phyloP scores from a whole-genome alignment of 2,329 filamentous ascomycete genomes.

The Chlorencoelia australis region DNA sequence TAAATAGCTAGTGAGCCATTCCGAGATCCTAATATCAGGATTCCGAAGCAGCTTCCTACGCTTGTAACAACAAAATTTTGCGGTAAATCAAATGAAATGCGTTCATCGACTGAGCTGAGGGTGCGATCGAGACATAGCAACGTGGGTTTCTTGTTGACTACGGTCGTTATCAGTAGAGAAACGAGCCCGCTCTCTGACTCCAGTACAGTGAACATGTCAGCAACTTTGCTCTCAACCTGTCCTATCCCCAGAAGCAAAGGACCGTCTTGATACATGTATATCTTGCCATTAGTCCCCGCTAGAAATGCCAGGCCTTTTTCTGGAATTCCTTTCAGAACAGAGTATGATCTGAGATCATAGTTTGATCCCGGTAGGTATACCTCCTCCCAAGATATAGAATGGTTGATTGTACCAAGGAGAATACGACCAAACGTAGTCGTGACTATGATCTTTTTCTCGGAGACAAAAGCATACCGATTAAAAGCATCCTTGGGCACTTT shows the following conservation, averaged over 20 bases:
- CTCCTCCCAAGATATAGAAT: slow-evolving; percentile 20
- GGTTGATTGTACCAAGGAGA: slow-evolving; percentile 33
- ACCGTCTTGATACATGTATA: slow-evolving; percentile 18
- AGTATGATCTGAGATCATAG: slow-evolving; percentile 37
- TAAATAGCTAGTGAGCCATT: slow-evolving; percentile 43
- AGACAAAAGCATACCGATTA: slow-evolving; percentile 54
- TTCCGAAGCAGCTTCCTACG: slow-evolving; percentile 32
- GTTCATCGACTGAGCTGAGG: too few relatives aligned
- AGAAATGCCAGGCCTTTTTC: slow-evolving; percentile 33
- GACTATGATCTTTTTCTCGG: slow-evolving; percentile 40
- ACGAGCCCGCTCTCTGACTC: background rate
- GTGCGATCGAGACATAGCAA: too few relatives aligned
- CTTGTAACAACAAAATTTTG: slow-evolving; percentile 39
- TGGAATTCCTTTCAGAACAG: slow-evolving; percentile 32
- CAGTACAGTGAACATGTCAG: slow-evolving; percentile 25
- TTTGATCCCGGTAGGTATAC: slow-evolving; percentile 22
- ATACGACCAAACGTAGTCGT: slow-evolving; percentile 52
- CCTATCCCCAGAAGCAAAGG: slow-evolving; percentile 12
- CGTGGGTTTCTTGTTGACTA: background rate
- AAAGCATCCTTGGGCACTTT: slow-evolving; percentile 37
- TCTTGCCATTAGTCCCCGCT: slow-evolving; percentile 34
- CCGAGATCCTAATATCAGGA: slow-evolving; percentile 44
- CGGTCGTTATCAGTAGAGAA: background rate
- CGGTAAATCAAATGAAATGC: slow-evolving; percentile 24
- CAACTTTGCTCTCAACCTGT: slow-evolving; percentile 18